A percentile compares a stretch with the other conserved stretches of the same genome.
Conservation (phyloP, 2,329 filamentous ascomycete genomes). For the Colletotrichum limetticola region DNA sequence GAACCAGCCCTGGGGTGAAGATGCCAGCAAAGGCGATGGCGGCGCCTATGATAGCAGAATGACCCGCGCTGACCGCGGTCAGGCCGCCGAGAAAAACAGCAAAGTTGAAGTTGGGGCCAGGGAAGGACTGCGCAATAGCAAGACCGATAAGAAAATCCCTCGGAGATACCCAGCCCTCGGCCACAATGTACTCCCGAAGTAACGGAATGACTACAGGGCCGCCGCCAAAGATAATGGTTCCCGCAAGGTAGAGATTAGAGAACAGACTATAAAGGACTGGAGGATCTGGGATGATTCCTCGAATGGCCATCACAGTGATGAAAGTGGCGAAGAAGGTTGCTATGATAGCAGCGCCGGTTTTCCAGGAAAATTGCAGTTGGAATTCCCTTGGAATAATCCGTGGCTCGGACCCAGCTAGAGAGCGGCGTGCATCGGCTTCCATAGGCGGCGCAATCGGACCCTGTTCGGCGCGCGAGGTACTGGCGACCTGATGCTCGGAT, state of each 20-base stretch:
- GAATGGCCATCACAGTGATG: constrained; percentile 63
- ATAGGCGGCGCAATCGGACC: too few relatives aligned
- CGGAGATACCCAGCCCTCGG: constrained; percentile 75
- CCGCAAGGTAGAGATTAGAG: constrained; percentile 78
- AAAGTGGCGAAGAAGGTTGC: constrained; percentile 66
- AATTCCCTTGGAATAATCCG: constrained; percentile 47
- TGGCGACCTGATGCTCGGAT: too few relatives aligned
- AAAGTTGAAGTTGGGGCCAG: constrained; percentile 57
- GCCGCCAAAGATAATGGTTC: constrained; percentile 74
- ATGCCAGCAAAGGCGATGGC: constrained; percentile 64
- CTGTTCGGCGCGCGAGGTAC: too few relatives aligned
- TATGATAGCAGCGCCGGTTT: constrained; percentile 54
- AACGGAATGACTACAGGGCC: constrained; percentile 74
- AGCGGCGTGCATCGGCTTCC: constrained; percentile 7
- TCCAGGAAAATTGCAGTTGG: constrained; percentile 56
- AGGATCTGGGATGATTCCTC: constrained; percentile 50
- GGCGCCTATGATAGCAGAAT: constrained; percentile 56
- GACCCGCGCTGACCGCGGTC: constrained; percentile 51
- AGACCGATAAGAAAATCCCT: constrained; percentile 80
- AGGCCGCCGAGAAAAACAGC: constrained; percentile 67
- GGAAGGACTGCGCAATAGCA: constrained; percentile 77
- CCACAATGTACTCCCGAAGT: constrained; percentile 70
- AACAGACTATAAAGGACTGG: constrained; percentile 70
- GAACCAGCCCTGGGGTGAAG: constrained; percentile 60
- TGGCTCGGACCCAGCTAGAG: constrained; percentile 27